Base-by-base conservation (phyloP, 306 rosid species). In the Mimosa bimucronata region DNA sequence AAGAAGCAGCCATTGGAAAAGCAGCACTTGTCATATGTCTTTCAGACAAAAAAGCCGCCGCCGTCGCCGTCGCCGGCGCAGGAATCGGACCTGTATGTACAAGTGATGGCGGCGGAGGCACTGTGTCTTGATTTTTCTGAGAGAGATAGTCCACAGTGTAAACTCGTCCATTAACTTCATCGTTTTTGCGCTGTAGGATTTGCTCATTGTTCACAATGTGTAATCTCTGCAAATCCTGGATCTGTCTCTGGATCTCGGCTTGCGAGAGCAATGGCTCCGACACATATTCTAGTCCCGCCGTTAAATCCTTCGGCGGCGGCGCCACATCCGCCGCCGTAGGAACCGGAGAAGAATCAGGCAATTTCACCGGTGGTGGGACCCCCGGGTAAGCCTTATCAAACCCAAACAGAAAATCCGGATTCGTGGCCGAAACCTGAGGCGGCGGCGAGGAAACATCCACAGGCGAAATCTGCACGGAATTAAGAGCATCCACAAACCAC, bases 401-500 rank as follows among this genome's bases (percentile, higher is more conserved):
- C 4, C 98, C 97, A 53, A 94, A 94, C 48, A 88, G 89, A 77
- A 92, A 92, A 83, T 92, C 97, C 5, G 92, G 97, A 75, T 85
- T 92, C 2, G 80, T 19, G 25, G 81, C 67, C 0, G 89, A 16
- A 0, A 71, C 79, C 2, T 85, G 81, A 0, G 83, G 81, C 12
- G 88, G 88, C 6, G 92, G 87, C 0, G 91, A 57, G 19, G 94
- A 82, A 9, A 61, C 88, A 9, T 89, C 92, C 8, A 37, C 67
- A 13, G 76, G 60, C 38, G 81, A 94, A 77, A 85, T 75, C 88
- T 84, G 93, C n/a, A 86, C 93, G 9, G 97, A 88, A 66, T 94
- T 94, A 80, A 94, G 87, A 31, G 97, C 97, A 31, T 92, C 97
- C 9, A 94, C 89, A 83, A 92, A 94, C 97, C 95, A 91, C 65